Conservation (phyloP, 257 asterid species). For the Gentiana straminea region DNA sequence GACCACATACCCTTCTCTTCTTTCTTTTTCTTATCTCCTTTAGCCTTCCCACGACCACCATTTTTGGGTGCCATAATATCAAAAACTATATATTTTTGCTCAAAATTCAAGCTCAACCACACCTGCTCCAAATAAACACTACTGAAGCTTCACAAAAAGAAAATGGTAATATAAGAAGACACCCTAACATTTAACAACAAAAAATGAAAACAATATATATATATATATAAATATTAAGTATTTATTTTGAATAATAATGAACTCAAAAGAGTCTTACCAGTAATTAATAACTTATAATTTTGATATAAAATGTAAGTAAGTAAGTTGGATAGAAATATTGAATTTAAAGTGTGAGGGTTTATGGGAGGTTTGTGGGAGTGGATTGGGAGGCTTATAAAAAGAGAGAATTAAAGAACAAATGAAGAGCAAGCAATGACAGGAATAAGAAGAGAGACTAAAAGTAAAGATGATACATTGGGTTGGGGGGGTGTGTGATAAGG, state of each 20-base stretch:
- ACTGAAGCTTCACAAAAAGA: too few relatives aligned
- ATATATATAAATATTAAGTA: too few relatives aligned
- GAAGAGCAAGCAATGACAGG: not conserved
- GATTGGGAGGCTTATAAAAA: conserved; percentile 13
- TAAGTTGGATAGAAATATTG: conserved; percentile 2
- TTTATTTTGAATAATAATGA: too few relatives aligned
- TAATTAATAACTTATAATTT: too few relatives aligned
- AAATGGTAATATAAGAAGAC: too few relatives aligned
- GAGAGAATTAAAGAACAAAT: conserved; percentile 12
- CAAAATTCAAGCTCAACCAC: not conserved
- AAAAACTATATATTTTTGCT: not conserved
- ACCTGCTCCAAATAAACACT: too few relatives aligned
- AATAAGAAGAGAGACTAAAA: conserved; percentile 13
- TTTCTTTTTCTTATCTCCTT: conserved; percentile 92
- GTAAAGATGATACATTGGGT: conserved; percentile 13
- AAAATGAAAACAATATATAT: too few relatives aligned
- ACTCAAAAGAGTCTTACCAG: too few relatives aligned
- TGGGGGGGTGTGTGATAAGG: conserved; percentile 60
- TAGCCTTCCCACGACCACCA: conserved; percentile 73
- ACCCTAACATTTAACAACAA: too few relatives aligned
- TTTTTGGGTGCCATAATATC: conserved; percentile 76
- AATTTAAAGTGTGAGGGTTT: conserved; percentile 13
- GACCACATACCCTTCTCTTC: conserved; percentile 64
- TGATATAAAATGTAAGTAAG: too few relatives aligned
- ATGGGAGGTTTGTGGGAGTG: conserved; percentile 19